Conservation (phyloP, 2,329 filamentous ascomycete genomes). For the Orbilia javanica region DNA sequence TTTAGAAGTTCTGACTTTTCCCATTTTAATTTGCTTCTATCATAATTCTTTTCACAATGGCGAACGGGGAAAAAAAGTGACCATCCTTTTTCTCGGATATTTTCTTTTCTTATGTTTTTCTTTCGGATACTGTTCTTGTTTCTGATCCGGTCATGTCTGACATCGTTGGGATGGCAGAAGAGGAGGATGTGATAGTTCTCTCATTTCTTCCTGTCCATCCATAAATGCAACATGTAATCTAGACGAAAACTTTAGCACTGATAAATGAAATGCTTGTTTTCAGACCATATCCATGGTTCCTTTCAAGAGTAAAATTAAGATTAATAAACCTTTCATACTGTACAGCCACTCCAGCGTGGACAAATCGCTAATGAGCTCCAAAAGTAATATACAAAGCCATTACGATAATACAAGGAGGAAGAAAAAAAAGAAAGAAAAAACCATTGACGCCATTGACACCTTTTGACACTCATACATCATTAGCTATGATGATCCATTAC, state of each 20-base stretch:
- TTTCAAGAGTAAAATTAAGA: neutral
- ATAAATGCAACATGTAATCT: conserved; percentile 55
- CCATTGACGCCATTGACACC: conserved; percentile 4
- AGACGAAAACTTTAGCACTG: conserved; percentile 54
- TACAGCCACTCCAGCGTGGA: neutral
- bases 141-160: conserved; percentile 51
- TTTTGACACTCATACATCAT: neutral
- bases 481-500: neutral
- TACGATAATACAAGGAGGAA: too few species aligned
- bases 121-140: conserved; percentile 33
- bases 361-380: conserved; percentile 4
- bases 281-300: conserved; percentile 28
- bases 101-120: conserved; percentile 25
- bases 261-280: conserved; percentile 55
- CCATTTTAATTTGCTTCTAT: conserved; percentile 35
- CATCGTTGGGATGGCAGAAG: conserved; percentile 42
- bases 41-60: conserved; percentile 46
- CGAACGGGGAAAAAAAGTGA: conserved; percentile 57
- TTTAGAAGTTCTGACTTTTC: conserved; percentile 32
- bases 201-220: conserved; percentile 6
- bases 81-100: conserved; percentile 50
- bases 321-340: neutral
- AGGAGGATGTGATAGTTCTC: neutral
- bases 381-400: conserved; percentile 1
- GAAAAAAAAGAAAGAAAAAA: neutral